Conservation (phyloP, 371 early-diverging fungal species). For the Mucor racemosus region DNA sequence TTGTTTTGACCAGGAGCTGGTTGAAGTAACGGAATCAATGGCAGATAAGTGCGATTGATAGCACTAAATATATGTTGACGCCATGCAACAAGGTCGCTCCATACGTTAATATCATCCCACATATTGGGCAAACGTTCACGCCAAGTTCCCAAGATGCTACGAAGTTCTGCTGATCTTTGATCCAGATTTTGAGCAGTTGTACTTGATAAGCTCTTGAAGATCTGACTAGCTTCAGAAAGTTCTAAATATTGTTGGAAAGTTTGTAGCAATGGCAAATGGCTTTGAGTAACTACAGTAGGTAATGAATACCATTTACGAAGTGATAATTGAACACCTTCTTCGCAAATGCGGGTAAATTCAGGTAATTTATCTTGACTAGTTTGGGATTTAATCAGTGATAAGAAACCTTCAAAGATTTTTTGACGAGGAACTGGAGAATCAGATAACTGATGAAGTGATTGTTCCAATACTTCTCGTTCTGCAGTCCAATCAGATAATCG, state of each 20-base stretch:
- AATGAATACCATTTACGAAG: constrained; percentile 88
- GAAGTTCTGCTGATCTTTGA: constrained; percentile 83
- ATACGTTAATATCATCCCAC: constrained; percentile 97
- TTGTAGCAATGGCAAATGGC: constrained; percentile 89
- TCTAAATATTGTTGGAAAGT: constrained; percentile 96
- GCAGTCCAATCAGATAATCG: constrained; percentile 88
- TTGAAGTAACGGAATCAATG: constrained; percentile 76
- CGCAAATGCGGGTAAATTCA: constrained; percentile 83
- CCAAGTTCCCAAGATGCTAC: constrained; percentile 94
- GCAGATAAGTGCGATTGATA: constrained; percentile 94
- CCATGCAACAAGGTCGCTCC: constrained; percentile 98
- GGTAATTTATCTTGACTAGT: constrained; percentile 66
- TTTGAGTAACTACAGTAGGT: constrained; percentile 81
- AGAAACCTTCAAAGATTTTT: constrained; percentile 87
- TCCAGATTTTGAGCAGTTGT: constrained; percentile 87
- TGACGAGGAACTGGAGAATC: constrained; percentile 72
- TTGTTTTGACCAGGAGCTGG: constrained; percentile 56
- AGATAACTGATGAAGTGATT: constrained; percentile 60
- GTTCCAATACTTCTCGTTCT: constrained; percentile 76
- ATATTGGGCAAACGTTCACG: constrained; percentile 95
- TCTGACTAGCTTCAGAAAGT: constrained; percentile 88
- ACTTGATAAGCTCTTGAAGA: constrained; percentile 78
- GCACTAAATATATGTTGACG: constrained; percentile 96
- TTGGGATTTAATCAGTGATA: constrained; percentile 72
- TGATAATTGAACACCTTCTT: constrained; percentile 87